phyloP scores from a whole-genome alignment of 495 filamentous ascomycete species.

The Lophiotrema nucula region DNA sequence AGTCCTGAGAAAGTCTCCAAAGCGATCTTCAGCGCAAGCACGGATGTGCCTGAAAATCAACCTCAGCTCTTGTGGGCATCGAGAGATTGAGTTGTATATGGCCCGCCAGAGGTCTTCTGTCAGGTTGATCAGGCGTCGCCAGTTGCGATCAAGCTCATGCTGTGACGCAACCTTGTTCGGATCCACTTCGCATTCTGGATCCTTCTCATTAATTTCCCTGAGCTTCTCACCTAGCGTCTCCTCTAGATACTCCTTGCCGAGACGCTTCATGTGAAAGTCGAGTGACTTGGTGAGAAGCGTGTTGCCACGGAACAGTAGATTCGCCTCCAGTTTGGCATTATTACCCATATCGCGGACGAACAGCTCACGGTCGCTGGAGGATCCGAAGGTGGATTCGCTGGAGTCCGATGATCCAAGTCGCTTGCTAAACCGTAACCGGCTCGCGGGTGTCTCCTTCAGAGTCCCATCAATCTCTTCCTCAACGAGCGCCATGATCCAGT shows the following conservation, averaged over 20 bases:
- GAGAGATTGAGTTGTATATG: constrained; percentile 67
- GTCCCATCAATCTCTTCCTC: constrained; percentile 97
- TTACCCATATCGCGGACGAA: constrained; percentile 64
- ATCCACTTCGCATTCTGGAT: constrained; percentile 94
- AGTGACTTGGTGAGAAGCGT: constrained; percentile 90
- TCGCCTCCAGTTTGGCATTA: constrained; percentile 69
- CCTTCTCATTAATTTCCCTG: constrained; percentile 78
- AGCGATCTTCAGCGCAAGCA: constrained; percentile 91
- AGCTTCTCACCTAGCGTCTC: constrained; percentile 84
- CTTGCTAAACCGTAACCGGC: constrained; percentile 69
- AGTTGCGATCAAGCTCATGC: constrained; percentile 80
- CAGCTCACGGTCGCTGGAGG: constrained; percentile 56
- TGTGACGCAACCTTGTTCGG: constrained; percentile 68
- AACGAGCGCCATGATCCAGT: constrained; percentile 90
- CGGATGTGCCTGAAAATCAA: constrained; percentile 89
- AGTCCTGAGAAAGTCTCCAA: constrained; percentile 91
- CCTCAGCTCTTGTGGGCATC: constrained; percentile 80
- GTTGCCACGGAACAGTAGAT: constrained; percentile 93
- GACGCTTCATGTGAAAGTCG: constrained; percentile 90
- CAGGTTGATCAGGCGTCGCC: constrained; percentile 71
- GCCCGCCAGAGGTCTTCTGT: constrained; percentile 82
- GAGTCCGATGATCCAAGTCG: constrained; percentile 80
- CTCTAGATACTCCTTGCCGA: constrained; percentile 90
- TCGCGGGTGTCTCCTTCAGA: constrained; percentile 69
- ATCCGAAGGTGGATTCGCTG: constrained; percentile 51